These are phyloP conservation scores for Phaffia rhodozyma DNA, from an alignment of 1,284 basidiomycete species.

Conservation along the genomic window DNA sequence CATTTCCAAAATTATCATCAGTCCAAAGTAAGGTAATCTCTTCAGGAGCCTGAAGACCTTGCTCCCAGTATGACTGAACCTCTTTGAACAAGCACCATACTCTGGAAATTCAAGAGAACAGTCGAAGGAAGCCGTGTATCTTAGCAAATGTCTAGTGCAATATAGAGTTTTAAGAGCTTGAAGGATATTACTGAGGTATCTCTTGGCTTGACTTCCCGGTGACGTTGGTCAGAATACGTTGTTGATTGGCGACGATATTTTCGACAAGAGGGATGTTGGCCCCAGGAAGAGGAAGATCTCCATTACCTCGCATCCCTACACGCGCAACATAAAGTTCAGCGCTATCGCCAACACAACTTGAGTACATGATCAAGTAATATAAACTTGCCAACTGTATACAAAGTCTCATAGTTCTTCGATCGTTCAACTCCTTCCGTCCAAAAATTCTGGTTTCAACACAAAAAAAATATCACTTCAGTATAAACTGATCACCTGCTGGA, in stretches of 20 bases:
- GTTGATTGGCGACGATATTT: slow-evolving; percentile 49
- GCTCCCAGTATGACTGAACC: slow-evolving; percentile 54
- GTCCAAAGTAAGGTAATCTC: slow-evolving; percentile 33
- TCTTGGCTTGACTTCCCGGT: slow-evolving; percentile 41
- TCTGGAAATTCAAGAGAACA: slow-evolving; percentile 5
- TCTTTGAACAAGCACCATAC: slow-evolving; percentile 42
- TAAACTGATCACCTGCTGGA: no score
- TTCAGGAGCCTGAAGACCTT: slow-evolving; percentile 37
- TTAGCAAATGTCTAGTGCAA: not conserved
- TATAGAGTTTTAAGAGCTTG: slow-evolving; percentile 27
- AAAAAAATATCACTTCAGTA: not conserved
- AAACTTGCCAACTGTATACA: slow-evolving; percentile 47
- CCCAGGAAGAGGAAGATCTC: slow-evolving; percentile 19
- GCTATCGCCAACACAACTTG: not conserved
- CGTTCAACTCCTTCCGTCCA: slow-evolving; percentile 50
- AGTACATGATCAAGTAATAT: no score
- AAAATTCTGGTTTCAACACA: slow-evolving; percentile 31
- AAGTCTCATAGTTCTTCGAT: slow-evolving; percentile 46
- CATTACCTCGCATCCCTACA: not conserved
- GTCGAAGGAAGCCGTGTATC: not conserved
- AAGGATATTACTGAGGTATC: slow-evolving; percentile 50
- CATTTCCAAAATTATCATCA: slow-evolving; percentile 34
- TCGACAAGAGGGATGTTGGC: slow-evolving; percentile 10
- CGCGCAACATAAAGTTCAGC: not conserved
- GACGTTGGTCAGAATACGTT: slow-evolving; percentile 49